These are phyloP conservation scores for Salix viminalis DNA, from an alignment of 345 rosid species.

Conservation along the genomic window DNA sequence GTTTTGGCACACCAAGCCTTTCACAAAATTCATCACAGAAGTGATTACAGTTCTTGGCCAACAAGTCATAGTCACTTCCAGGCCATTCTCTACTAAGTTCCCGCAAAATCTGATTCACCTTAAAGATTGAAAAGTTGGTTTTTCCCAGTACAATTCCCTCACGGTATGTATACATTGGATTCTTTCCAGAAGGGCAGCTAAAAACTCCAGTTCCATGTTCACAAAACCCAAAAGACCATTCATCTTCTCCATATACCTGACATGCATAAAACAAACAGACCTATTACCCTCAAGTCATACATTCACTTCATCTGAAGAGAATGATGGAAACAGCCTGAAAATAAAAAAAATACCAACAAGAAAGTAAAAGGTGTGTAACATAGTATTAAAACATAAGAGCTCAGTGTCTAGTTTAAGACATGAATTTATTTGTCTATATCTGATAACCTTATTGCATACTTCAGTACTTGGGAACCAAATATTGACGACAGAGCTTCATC, in stretches of 20 bases:
- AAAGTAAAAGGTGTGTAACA: not conserved
- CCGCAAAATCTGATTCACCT: constrained; percentile 73
- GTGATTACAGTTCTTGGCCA: constrained; percentile 91
- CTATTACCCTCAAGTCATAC: constrained; percentile 11
- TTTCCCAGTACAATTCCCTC: constrained; percentile 71
- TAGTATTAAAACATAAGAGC: not conserved
- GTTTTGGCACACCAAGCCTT: constrained; percentile 81
- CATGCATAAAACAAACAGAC: constrained; percentile 6
- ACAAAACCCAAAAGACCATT: constrained; percentile 95
- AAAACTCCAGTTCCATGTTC: constrained; percentile 94
- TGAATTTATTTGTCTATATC: not conserved
- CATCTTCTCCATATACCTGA: constrained; percentile 83
- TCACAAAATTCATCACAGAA: constrained; percentile 87
- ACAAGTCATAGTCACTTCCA: constrained; percentile 67
- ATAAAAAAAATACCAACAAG: not conserved
- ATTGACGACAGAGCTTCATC: not conserved
- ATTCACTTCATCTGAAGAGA: not conserved
- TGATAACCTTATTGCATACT: not conserved
- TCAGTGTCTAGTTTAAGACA: not conserved
- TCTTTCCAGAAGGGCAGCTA: constrained; percentile 71
- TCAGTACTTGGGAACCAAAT: not conserved
- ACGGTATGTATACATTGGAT: constrained; percentile 86
- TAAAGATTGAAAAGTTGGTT: constrained; percentile 50
- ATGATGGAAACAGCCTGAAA: not conserved
- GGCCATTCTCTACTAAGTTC: constrained; percentile 90